Conservation (phyloP, 1,139 yeast species). For the Geotrichum aggregatum region DNA sequence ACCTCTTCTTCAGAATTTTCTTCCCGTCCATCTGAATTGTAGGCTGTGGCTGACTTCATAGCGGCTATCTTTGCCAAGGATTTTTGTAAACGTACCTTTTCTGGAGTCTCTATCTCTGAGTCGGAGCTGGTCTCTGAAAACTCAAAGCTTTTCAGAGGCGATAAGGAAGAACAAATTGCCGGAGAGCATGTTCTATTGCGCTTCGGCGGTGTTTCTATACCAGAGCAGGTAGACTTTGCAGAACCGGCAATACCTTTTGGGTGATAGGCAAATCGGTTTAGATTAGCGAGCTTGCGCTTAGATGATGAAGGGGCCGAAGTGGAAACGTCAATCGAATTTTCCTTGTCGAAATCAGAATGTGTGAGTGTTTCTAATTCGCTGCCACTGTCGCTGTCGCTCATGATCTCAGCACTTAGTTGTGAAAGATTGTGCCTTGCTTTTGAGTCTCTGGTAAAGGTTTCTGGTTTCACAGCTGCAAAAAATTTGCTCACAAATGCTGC, state of each 20-base stretch:
- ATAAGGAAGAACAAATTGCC: not conserved
- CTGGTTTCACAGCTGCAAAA: slow-evolving; percentile 4
- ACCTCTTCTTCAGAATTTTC: slow-evolving; percentile 10
- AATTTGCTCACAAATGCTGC: slow-evolving; percentile 14
- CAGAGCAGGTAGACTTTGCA: not conserved
- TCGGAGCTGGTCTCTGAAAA: too few relatives aligned
- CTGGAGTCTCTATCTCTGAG: slow-evolving; percentile 12
- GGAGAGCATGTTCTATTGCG: not conserved
- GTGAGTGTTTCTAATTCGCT: not conserved
- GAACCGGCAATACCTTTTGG: not conserved
- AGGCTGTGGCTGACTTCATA: not conserved
- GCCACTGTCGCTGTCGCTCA: not conserved
- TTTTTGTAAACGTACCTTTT: slow-evolving; percentile 9
- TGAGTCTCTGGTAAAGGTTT: not conserved
- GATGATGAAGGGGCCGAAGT: too few relatives aligned
- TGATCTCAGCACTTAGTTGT: not conserved
- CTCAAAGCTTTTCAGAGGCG: too few relatives aligned
- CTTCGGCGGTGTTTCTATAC: not conserved
- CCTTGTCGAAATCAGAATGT: not conserved
- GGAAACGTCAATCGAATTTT: not conserved
- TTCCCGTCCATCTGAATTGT: not conserved
- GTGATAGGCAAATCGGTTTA: slow-evolving; percentile 5
- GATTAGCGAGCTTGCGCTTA: not conserved
- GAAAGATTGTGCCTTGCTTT: not conserved
- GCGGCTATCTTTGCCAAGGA: not conserved